phyloP scores from a whole-genome alignment of 2,329 filamentous ascomycete species.

The Neonectria sp. region DNA sequence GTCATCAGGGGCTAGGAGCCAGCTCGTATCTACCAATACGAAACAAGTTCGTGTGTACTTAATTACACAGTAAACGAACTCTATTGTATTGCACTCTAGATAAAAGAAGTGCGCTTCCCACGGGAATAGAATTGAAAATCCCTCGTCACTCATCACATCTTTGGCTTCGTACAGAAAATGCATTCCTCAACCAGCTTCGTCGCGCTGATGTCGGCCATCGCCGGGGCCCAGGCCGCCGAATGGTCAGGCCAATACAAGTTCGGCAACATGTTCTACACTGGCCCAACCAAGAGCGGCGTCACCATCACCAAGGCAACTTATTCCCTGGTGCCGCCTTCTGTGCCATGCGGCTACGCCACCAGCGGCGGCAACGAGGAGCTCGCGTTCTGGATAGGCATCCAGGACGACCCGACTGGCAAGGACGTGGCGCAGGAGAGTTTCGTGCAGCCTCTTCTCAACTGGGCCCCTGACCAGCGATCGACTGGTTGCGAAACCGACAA shows the following conservation, averaged over 20 bases:
- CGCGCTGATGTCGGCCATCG: slow-evolving; percentile 9
- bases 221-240: slow-evolving; percentile 17
- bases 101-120: not conserved
- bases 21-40: not conserved
- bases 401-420: slow-evolving; percentile 27
- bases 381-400: slow-evolving; percentile 33
- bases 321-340: slow-evolving; percentile 20
- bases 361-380: slow-evolving; percentile 34
- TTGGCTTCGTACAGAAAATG: slow-evolving; percentile 1
- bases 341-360: slow-evolving; percentile 31
- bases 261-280: slow-evolving; percentile 34
- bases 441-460: slow-evolving; percentile 32
- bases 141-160: not conserved
- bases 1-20: not conserved
- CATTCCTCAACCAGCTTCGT: slow-evolving; percentile 13
- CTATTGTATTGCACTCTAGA: not conserved
- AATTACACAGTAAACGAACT: not conserved
- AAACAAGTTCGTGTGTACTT: not conserved
- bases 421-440: slow-evolving; percentile 27
- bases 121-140: not conserved
- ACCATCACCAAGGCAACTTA: slow-evolving; percentile 32
- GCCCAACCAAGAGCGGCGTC: slow-evolving; percentile 30
- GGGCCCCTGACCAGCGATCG: slow-evolving; percentile 25
- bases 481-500: slow-evolving; percentile 31
- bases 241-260: slow-evolving; percentile 32